Base-by-base conservation (phyloP, 169 alveolate genomes). In the Plasmodium fragile region DNA sequence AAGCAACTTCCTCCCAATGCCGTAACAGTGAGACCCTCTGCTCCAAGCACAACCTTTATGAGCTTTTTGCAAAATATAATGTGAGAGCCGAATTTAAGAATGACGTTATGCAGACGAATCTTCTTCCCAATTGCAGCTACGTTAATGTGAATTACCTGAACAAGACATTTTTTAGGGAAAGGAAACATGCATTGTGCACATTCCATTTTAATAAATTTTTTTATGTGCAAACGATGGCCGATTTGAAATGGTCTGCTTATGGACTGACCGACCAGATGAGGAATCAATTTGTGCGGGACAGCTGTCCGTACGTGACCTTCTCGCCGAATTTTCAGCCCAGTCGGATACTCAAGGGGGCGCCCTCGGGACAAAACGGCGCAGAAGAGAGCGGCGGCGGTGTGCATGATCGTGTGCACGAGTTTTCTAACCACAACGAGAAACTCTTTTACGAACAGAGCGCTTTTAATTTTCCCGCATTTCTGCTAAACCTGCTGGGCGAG, bases 221-320 rank as follows among this genome's bases (percentile, higher is more conserved):
- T 77, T 91, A 91, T 91, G 92, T 91, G 52, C 92, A 91, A 91
- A 80, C 94, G 2, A 36, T 91, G 30, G 75, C 75, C 55, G 80
- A 91, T 81, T 34, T 91, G 45, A 81, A 69, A 45, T 16, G 34
- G 32, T 79, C 94, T n/a, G 39, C 94, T 0, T 81, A 79, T 81
- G 59, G 53, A 34, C 53, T 81, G 82, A 43, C 75, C 16, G 59
- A 80, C 6, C 39, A 79, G 36, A 91, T 80, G 94, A 81, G 73
- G 73, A 10, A 81, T 0, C 70, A 91, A 49, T 91, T 36, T 81
- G 36, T 91, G 73, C 18, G 28, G 13, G 94, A 91, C 73, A 91
- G 94, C 55, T 70, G 53, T 30, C 92, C 94, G 39, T 91, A 80
- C 49, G 53, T 65, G 18, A 91, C 83, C 0, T 91, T 81, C 39